phyloP scores from a whole-genome alignment of 1,284 basidiomycete genomes.

The Termitomyces sp. region DNA sequence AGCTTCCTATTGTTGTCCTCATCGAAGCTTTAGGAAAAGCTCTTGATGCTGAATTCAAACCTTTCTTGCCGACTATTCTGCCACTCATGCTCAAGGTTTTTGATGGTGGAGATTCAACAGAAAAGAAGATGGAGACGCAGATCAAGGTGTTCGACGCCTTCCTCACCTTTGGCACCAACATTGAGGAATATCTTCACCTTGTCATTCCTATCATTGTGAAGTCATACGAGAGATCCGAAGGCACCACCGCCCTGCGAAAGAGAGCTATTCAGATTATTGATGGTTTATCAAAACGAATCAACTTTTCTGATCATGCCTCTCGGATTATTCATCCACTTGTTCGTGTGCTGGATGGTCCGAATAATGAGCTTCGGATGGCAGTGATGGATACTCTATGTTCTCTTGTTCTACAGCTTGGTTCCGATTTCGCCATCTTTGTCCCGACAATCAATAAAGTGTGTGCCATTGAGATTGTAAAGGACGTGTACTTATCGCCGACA shows the following conservation, averaged over 20 bases:
- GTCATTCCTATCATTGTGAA: slow-evolving; percentile 94
- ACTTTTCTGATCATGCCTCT: slow-evolving; percentile 98
- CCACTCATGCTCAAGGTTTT: slow-evolving; percentile 91
- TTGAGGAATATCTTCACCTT: slow-evolving; percentile 97
- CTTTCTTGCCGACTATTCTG: slow-evolving; percentile 90
- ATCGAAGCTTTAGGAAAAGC: slow-evolving; percentile 95
- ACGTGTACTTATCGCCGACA: slow-evolving; percentile 25
- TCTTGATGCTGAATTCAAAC: slow-evolving; percentile 96
- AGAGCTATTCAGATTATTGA: slow-evolving; percentile 91
- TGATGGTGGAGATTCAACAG: slow-evolving; percentile 72
- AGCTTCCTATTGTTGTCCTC: slow-evolving; percentile 90
- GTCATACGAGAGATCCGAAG: slow-evolving; percentile 85
- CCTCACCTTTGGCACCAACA: slow-evolving; percentile 91
- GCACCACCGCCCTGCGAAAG: slow-evolving; percentile 73
- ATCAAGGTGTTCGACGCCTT: slow-evolving; percentile 94
- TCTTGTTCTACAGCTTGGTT: slow-evolving; percentile 88
- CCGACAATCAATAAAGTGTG: slow-evolving; percentile 93
- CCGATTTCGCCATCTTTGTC: slow-evolving; percentile 96
- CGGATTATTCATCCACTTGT: slow-evolving; percentile 96
- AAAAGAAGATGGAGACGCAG: slow-evolving; percentile 75
- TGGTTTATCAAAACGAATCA: slow-evolving; percentile 87
- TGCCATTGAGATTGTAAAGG: background rate
- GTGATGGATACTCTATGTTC: slow-evolving; percentile 95
- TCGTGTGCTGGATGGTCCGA: slow-evolving; percentile 76
- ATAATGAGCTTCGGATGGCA: slow-evolving; percentile 80